Percentiles rank a stretch among this genome's conserved stretches.
These are phyloP conservation scores for Globisporangium paddicum DNA, from an alignment of 352 stramenopile species.

Conservation along the genomic window DNA sequence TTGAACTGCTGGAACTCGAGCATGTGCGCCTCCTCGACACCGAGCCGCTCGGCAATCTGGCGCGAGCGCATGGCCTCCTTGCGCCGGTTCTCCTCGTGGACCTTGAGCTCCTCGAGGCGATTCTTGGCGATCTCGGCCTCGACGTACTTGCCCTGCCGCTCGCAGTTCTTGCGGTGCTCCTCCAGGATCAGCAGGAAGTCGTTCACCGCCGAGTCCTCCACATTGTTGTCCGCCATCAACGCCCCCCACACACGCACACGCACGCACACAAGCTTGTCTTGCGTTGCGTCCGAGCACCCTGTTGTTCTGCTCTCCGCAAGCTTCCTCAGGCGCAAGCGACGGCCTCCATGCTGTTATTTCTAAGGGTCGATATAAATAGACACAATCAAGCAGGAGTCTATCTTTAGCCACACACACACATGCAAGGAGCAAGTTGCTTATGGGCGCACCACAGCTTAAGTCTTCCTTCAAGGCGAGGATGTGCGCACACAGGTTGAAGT, in stretches of 20 bases:
- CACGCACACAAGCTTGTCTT: background rate
- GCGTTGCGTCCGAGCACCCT: background rate
- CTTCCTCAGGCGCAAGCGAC: background rate
- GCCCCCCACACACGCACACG: background rate
- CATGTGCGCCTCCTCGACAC: constrained; percentile 97
- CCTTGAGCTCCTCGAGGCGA: constrained; percentile 94
- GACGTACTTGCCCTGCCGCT: constrained; percentile 96
- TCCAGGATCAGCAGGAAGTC: constrained; percentile 90
- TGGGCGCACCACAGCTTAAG: too few relatives aligned
- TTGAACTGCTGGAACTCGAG: constrained; percentile 98
- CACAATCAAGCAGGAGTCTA: background rate
- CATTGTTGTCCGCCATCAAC: constrained; percentile 35
- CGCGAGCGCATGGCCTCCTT: constrained; percentile 94
- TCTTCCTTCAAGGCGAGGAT: too few relatives aligned
- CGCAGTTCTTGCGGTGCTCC: constrained; percentile 96
- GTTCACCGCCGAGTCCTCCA: constrained; percentile 77
- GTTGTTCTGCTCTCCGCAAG: background rate
- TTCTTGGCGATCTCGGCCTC: constrained; percentile 97
- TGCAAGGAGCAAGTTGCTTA: background rate
- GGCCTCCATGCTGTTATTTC: background rate
- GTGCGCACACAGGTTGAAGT: constrained; percentile 1
- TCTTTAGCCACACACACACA: background rate
- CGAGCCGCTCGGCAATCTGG: constrained; percentile 93
- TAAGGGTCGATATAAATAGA: background rate
- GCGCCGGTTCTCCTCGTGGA: constrained; percentile 94